phyloP scores from a whole-genome alignment of 768 basidiomycete genomes.

The Austroboletus eburneus region DNA sequence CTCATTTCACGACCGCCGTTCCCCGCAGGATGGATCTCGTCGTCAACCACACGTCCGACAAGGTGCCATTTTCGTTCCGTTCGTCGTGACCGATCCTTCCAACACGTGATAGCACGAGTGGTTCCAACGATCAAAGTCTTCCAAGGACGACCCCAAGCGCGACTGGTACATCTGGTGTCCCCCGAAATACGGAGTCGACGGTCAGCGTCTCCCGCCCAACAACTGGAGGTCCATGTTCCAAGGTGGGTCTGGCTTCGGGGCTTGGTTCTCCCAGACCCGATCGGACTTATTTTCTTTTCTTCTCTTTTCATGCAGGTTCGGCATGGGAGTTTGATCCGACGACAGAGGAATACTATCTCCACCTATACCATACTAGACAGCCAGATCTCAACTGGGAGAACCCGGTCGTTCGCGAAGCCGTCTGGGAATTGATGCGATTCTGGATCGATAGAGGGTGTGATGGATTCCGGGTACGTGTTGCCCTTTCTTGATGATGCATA shows the following conservation, averaged over 20 bases:
- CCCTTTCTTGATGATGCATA: no score
- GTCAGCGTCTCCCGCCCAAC: constrained; percentile 59
- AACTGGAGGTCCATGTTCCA: constrained; percentile 71
- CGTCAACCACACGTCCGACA: constrained; percentile 68
- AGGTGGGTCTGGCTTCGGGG: no score
- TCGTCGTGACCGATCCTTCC: no score
- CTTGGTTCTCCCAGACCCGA: no score
- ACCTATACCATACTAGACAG: constrained; percentile 61
- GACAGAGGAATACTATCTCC: constrained; percentile 70
- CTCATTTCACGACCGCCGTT: no score
- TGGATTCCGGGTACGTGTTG: constrained; percentile 64
- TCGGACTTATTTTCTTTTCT: no score
- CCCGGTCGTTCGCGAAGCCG: constrained; percentile 50
- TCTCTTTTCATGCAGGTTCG: constrained; percentile 52
- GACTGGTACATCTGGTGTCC: constrained; percentile 79
- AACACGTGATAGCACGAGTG: constrained; percentile 52
- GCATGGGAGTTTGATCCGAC: constrained; percentile 67
- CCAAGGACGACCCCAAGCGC: constrained; percentile 51
- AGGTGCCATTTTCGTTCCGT: constrained; percentile 39
- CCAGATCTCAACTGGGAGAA: constrained; percentile 81
- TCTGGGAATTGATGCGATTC: constrained; percentile 64
- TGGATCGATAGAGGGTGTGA: constrained; percentile 75
- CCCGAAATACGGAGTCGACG: constrained; percentile 48
- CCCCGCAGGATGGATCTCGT: constrained; percentile 75
- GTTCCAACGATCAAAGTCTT: constrained; percentile 59